Base-by-base conservation (phyloP, 306 rosid genomes). In the Prunus padus region DNA sequence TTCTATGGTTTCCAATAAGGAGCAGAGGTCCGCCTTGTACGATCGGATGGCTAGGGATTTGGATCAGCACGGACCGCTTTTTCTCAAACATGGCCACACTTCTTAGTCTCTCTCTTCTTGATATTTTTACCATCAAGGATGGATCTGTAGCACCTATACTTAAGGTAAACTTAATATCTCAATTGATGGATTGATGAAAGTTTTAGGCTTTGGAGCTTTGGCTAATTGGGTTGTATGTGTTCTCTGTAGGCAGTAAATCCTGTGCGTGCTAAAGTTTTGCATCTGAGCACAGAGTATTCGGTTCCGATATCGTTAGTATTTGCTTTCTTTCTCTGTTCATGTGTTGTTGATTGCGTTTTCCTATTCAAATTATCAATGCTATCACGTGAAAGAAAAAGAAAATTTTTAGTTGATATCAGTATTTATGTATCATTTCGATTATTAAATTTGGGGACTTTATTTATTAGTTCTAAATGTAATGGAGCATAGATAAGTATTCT, bases 31-130 rank as follows among this genome's bases (percentile, higher is more conserved):
- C 18, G 78, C 78, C n/a, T 65, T 95, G 67, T 95, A 95, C 75
- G 89, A 92, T 61, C 85, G 78, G 78, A 92, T 95, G 99, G 97
- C 67, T 33, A 77, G 74, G 66, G 99, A 92, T 81, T 88, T 92
- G 63, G 91, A 89, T 76, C 89, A 92, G 76, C 89, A 88, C 25
- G 99, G 99, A 71, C 86, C 97, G 64, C 67, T 85, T 40, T 95
- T 95, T 72, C 89, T 95, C 46, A 85, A 89, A 40, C 89, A 71
- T 8, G 97, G 99, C n/a, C 89, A 82, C 73, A 95, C 98, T 55
- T 92, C 97, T 74, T 97, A 95, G 84, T 95, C 98, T 14, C 76
- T 95, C 78, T 87, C 98, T 83, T 95, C 96, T 1, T 4, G 98
- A 92, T 83, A 65, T 95, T 25, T 95, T 95, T 60, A 85, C 92